Base-by-base conservation (phyloP, 169 alveolate species). In the Cryptosporidium tyzzeri region DNA sequence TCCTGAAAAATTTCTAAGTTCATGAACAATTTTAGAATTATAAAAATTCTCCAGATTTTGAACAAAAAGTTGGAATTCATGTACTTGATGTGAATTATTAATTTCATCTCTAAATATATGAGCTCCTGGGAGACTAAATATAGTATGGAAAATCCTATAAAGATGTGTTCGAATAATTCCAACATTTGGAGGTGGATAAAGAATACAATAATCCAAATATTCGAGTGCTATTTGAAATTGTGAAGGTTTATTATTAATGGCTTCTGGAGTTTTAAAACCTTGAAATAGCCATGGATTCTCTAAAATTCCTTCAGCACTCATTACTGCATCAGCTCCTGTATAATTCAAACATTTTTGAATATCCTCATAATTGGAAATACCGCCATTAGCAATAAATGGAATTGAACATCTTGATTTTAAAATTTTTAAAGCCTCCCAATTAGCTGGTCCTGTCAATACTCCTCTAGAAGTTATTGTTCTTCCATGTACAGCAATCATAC, bases 381-480 rank as follows among this genome's bases (percentile, higher is more conserved):
- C 98, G n/a, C 99, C 99, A 93, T 97, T 97, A 44, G 99, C 98
- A 69, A 97, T 95, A 61, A 97, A 96, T 21, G 99, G 99, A 58
- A 97, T 96, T 35, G 91, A 86, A 69, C 95, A 91, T 55, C 95
- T 85, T 69, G 95, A 93, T 87, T 96, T 96, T 10, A 97, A 93
- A 58, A 94, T 95, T 85, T 91, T 95, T 23, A 97, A 95, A 58
- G 96, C 95, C n/a, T 97, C 98, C 71, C 99, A 98, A 91, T 97
- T 96, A 61, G 98, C 97, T 65, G 95, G 93, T 31, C 96, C 96
- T 21, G 99, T 98, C 45, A 97, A 95, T n/a, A 87, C 91, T 69
- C 96, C 93, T 55, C 94, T 75, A 59, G 95, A 93, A 85, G 94
- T 96, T 26, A 96, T 93, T 65, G 94, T 95, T 86, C 93, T 95